phyloP scores from a whole-genome alignment of 108 stramenopile species.

The Cyclostephanos invisitatus region DNA sequence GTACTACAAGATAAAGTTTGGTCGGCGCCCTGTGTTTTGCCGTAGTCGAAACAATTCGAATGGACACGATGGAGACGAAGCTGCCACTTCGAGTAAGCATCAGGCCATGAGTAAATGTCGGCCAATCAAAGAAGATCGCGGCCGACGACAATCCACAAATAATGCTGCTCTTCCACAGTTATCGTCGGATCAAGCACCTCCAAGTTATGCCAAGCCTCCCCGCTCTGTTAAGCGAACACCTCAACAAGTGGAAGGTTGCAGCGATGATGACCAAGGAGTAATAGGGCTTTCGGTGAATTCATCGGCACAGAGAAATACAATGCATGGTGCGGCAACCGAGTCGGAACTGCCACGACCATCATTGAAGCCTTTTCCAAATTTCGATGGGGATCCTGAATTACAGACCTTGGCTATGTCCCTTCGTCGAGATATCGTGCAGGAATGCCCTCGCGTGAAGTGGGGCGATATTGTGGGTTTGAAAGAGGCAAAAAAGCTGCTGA shows the following conservation, averaged over 20 bases:
- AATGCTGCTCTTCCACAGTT: constrained; percentile 9
- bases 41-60: constrained; percentile 15
- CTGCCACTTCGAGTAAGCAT: constrained; percentile 7
- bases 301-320: not conserved
- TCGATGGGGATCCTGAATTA: constrained; percentile 60
- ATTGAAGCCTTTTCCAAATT: constrained; percentile 54
- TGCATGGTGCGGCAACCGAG: not conserved
- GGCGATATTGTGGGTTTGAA: constrained; percentile 54
- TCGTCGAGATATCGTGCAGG: constrained; percentile 58
- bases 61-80: constrained; percentile 2
- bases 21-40: constrained; percentile 34
- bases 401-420: constrained; percentile 51
- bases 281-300: constrained; percentile 27
- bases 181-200: constrained; percentile 4
- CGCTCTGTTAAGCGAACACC: constrained; percentile 10
- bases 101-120: constrained; percentile 9
- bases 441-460: constrained; percentile 46
- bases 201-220: constrained; percentile 2
- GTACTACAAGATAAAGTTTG: constrained; percentile 60
- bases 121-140: constrained; percentile 9
- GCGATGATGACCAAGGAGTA: not conserved
- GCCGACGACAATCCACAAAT: not conserved
- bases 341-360: not conserved
- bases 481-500: constrained; percentile 57
- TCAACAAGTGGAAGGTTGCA: constrained; percentile 22